Conservation (phyloP, 169 alveolate species). For the Plasmodium ovale region DNA sequence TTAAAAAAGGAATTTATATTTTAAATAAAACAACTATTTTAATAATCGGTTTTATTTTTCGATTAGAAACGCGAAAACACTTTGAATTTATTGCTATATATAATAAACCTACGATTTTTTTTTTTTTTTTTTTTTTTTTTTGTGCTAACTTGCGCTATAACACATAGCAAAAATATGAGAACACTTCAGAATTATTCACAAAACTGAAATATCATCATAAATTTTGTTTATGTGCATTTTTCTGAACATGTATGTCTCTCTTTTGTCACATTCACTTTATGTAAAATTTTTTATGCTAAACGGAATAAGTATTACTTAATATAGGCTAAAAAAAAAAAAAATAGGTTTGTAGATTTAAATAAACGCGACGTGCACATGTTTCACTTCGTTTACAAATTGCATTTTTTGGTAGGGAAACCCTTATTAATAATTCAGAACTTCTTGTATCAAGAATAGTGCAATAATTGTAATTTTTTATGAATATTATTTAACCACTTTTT, state of each 20-base stretch:
- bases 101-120: background rate
- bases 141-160: background rate
- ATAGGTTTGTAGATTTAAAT: background rate
- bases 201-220: background rate
- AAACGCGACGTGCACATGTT: conserved; percentile 3
- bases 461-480: conserved; percentile 22
- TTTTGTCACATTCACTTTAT: too few species aligned
- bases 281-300: too few species aligned
- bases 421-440: conserved; percentile 1
- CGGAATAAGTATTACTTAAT: too few species aligned
- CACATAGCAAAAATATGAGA: background rate
- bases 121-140: background rate
- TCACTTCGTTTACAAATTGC: conserved; percentile 43
- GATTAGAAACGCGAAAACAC: too few species aligned
- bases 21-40: too few species aligned
- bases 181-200: background rate
- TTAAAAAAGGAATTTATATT: too few species aligned
- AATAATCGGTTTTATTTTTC: too few species aligned
- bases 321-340: background rate
- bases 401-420: conserved; percentile 15
- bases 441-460: conserved; percentile 19
- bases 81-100: too few species aligned
- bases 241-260: background rate
- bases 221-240: background rate
- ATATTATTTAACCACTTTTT: conserved; percentile 53